Conservation (phyloP, 1,139 yeast genomes). For the Yamadazyma sp. region DNA sequence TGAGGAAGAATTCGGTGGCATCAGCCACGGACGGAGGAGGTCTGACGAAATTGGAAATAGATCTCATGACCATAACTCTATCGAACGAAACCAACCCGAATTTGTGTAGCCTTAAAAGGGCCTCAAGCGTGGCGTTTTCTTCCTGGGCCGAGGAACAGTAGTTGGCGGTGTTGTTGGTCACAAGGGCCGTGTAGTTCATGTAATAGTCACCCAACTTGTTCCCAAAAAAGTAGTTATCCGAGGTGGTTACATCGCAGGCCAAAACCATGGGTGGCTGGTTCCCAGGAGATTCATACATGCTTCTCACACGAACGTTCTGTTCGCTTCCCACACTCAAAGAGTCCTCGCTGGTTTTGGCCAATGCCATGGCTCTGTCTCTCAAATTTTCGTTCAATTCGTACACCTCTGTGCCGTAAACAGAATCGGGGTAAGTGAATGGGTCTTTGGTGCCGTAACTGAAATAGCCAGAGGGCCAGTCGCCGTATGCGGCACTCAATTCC, state of each 20-base stretch:
- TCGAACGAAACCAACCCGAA: conserved; percentile 57
- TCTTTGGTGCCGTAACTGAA: conserved; percentile 54
- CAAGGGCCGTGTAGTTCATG: conserved; percentile 43
- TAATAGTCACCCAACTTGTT: conserved; percentile 51
- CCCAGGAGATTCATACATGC: conserved; percentile 47
- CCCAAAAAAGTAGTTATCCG: conserved; percentile 64
- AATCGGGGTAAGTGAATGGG: conserved; percentile 53
- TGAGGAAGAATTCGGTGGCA: conserved; percentile 52
- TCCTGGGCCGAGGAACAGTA: conserved; percentile 70
- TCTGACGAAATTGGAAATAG: conserved; percentile 62
- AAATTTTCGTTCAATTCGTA: conserved; percentile 61
- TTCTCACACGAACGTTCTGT: conserved; percentile 46
- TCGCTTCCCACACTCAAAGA: conserved; percentile 46
- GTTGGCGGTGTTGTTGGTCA: conserved; percentile 60
- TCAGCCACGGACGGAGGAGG: conserved; percentile 43
- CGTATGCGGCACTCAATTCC: conserved; percentile 48
- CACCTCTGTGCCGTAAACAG: conserved; percentile 65
- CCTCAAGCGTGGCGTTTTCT: conserved; percentile 67
- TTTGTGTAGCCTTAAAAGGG: conserved; percentile 53
- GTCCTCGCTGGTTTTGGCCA: conserved; percentile 43
- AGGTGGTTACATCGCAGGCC: conserved; percentile 61
- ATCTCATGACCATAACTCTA: conserved; percentile 61
- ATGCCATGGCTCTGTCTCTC: conserved; percentile 56
- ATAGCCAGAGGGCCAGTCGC: conserved; percentile 63
- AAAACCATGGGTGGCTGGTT: conserved; percentile 51